A percentile compares a stretch with the other conserved stretches of the same genome.
Evolutionary conservation across 148 eudicot genomes (phyloP).

Genomic region (Limonium bicolor): DNA sequence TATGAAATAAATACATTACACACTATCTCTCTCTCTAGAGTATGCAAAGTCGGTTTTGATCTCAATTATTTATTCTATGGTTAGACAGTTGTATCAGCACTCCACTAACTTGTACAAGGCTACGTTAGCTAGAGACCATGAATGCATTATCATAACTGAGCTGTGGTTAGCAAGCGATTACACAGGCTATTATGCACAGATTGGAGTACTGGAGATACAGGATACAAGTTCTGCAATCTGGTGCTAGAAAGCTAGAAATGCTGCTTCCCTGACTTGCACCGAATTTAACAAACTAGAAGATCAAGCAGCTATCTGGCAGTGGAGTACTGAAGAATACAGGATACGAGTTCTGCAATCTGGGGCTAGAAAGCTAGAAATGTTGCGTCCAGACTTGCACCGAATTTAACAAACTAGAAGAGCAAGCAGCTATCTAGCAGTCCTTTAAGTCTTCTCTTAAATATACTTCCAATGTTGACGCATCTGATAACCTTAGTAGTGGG

Average conservation of each 20-base stretch:
- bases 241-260: conserved; percentile 40
- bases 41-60: no score
- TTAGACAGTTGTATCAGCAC: no score
- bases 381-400: conserved; percentile 40
- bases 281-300: conserved; percentile 45
- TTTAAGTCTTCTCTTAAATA: conserved; percentile 24
- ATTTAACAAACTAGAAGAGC: conserved; percentile 44
- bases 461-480: not conserved
- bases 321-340: conserved; percentile 54
- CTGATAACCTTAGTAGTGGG: not conserved
- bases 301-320: conserved; percentile 44
- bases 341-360: conserved; percentile 59
- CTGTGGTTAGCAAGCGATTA: no score
- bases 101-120: no score
- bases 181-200: no score
- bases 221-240: conserved; percentile 55
- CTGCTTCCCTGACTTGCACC: conserved; percentile 40
- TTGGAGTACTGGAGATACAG: conserved; percentile 55
- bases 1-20: no score
- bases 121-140: no score
- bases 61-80: no score
- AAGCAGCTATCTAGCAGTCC: conserved; percentile 51
- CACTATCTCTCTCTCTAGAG: no score
- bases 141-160: no score
- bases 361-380: conserved; percentile 39